phyloP scores from a whole-genome alignment of 192 early-diverging fungal species.

The Thamnidium elegans region DNA sequence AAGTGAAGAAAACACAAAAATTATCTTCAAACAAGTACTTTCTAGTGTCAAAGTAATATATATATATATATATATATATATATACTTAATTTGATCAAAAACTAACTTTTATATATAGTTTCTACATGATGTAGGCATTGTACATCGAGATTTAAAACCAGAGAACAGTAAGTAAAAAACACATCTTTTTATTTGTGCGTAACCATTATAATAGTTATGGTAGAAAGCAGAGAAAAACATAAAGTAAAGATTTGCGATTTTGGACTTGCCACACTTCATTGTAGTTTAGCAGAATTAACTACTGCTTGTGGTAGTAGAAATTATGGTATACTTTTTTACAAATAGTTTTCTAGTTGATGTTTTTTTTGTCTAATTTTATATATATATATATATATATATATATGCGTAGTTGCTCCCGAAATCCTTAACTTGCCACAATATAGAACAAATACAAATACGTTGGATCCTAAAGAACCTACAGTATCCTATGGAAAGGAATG shows the following conservation, averaged over 20 bases:
- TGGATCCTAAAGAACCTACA: neutral
- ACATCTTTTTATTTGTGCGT: neutral
- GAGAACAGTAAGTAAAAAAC: conserved; percentile 47
- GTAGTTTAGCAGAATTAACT: neutral
- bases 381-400: too few species aligned
- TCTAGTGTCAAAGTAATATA: conserved; percentile 50
- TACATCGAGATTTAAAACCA: conserved; percentile 91
- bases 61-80: neutral
- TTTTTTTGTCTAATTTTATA: neutral
- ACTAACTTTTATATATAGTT: conserved; percentile 63
- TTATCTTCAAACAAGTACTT: conserved; percentile 76
- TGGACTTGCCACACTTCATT: conserved; percentile 72
- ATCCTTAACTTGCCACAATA: conserved; percentile 1
- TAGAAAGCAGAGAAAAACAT: conserved; percentile 43
- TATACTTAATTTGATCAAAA: too few species aligned
- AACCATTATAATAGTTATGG: conserved; percentile 36
- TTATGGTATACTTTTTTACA: conserved; percentile 43
- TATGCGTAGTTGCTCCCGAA: conserved; percentile 18
- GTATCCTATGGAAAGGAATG: conserved; percentile 12
- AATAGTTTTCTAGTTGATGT: conserved; percentile 32
- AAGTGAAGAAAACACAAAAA: conserved; percentile 72
- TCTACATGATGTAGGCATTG: conserved; percentile 77
- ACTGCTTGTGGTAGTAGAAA: conserved; percentile 87
- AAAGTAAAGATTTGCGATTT: conserved; percentile 92
- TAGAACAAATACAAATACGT: too few species aligned